Percentiles rank a stretch among this genome's conserved stretches.
These are phyloP conservation scores for Galerina marginata DNA, from an alignment of 768 basidiomycete species.

Conservation along the genomic window DNA sequence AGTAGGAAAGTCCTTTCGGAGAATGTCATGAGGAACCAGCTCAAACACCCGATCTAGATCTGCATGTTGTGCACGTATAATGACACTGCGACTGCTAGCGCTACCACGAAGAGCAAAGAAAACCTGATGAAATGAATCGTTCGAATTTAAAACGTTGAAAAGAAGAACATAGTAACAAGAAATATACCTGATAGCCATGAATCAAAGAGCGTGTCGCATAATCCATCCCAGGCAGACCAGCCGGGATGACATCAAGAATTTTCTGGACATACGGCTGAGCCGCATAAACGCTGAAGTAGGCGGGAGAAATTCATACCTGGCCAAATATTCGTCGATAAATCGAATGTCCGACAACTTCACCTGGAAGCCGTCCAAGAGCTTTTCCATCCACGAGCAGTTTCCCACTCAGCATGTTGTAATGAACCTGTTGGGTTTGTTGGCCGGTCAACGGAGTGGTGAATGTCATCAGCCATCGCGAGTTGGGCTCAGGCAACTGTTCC, in stretches of 20 bases:
- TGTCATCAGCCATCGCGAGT: slow-evolving; percentile 29
- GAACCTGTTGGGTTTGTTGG: slow-evolving; percentile 32
- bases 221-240: slow-evolving; percentile 37
- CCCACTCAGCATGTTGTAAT: slow-evolving; percentile 47
- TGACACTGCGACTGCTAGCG: slow-evolving; percentile 16
- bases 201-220: slow-evolving; percentile 31
- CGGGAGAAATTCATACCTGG: slow-evolving; percentile 25
- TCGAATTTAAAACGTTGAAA: neutral
- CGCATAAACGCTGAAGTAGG: neutral
- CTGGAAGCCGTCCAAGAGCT: slow-evolving; percentile 43
- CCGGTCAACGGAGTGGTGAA: slow-evolving; percentile 20
- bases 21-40: slow-evolving; percentile 35
- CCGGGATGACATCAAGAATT: slow-evolving; percentile 40
- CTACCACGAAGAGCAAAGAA: slow-evolving; percentile 30
- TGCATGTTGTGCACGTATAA: slow-evolving; percentile 33
- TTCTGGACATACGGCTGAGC: slow-evolving; percentile 20
- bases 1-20: slow-evolving; percentile 35
- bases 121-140: slow-evolving; percentile 27
- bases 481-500: slow-evolving; percentile 9
- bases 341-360: slow-evolving; percentile 33
- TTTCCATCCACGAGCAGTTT: slow-evolving; percentile 46
- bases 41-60: slow-evolving; percentile 28
- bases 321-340: slow-evolving; percentile 43
- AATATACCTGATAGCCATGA: slow-evolving; percentile 20
- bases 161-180: neutral